Base-by-base conservation (phyloP, 495 filamentous ascomycete species). In the Glarea lozoyensis region DNA sequence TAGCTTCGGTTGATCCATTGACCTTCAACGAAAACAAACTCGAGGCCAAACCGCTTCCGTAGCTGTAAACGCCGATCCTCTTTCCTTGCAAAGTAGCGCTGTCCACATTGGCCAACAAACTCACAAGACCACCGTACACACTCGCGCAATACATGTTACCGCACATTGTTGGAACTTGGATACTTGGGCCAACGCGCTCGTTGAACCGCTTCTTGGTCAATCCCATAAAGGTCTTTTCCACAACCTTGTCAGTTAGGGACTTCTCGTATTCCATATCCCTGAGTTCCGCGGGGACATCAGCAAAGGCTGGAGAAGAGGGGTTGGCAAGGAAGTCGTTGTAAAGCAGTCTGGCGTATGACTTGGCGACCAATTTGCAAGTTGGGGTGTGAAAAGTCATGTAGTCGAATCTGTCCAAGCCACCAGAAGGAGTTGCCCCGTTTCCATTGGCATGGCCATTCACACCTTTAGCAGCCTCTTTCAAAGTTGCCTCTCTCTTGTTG, bases 101-200 rank as follows among this genome's bases (percentile, higher is more conserved):
- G 48, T 73, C 68, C 42, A 89, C 68, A 58, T 88, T 80, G 63
- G 73, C 71, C 49, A 98, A 58, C 45, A 97, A 60, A 53, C 79
- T 82, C 60, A 78, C 76, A 33, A 98, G 72, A 42, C 86, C 87
- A 45, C 79, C 81, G 70, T 88, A 98, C 52, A 98, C 85, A 60
- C 86, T 94, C 37, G 83, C 92, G 56, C 83, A 89, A 70, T 98
- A 98, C 93, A 96, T 98, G 76, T 98, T 98, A 64, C 92, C 93
- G 65, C 88, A 95, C 69, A 87, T 81, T 32, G 88, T 96, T 25
- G 92, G 83, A 17, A 93, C 84, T 60, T 93, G 71, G 59, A 92
- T 84, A 57, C 73, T 67, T 27, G 93, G 88, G 60, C 81, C 70
- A 44, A 98, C 85, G 62, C 88, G 85, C 64, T 88, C 79, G 51